Percentiles rank a stretch among this genome's conserved stretches.
These are phyloP conservation scores for Kwoniella heveanensis DNA, from an alignment of 768 basidiomycete genomes.

Conservation along the genomic window DNA sequence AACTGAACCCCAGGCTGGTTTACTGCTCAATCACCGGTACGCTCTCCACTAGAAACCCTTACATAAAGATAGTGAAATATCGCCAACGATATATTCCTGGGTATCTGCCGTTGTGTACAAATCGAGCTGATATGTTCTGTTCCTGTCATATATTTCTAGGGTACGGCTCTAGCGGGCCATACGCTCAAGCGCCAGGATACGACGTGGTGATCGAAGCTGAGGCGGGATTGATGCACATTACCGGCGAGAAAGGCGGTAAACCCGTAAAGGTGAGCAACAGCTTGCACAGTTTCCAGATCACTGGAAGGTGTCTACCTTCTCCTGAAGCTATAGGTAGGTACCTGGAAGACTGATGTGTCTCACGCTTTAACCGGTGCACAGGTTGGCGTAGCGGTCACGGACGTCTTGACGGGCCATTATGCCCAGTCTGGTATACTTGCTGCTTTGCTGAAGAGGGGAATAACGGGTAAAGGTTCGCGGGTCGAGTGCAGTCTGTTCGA, in stretches of 20 bases:
- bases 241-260: conserved; percentile 80
- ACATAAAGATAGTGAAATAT: too few species aligned
- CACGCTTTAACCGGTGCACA: conserved; percentile 10
- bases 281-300: background rate
- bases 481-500: conserved; percentile 94
- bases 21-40: conserved; percentile 87
- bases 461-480: conserved; percentile 84
- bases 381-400: conserved; percentile 93
- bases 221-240: conserved; percentile 93
- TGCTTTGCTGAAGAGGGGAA: conserved; percentile 74
- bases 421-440: conserved; percentile 92
- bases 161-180: conserved; percentile 89
- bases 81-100: too few species aligned
- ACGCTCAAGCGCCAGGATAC: conserved; percentile 77
- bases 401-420: conserved; percentile 77
- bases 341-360: background rate
- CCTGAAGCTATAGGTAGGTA: too few species aligned
- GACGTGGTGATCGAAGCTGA: conserved; percentile 86
- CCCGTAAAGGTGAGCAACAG: conserved; percentile 66
- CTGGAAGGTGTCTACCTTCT: background rate
- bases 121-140: background rate
- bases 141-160: conserved; percentile 60
- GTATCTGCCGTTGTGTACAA: too few species aligned
- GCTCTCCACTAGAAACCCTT: too few species aligned
- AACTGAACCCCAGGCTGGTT: conserved; percentile 76